A percentile compares a stretch with the other conserved stretches of the same genome.
phyloP scores from a whole-genome alignment of 495 filamentous ascomycete species.

The Cryomyces antarcticus region DNA sequence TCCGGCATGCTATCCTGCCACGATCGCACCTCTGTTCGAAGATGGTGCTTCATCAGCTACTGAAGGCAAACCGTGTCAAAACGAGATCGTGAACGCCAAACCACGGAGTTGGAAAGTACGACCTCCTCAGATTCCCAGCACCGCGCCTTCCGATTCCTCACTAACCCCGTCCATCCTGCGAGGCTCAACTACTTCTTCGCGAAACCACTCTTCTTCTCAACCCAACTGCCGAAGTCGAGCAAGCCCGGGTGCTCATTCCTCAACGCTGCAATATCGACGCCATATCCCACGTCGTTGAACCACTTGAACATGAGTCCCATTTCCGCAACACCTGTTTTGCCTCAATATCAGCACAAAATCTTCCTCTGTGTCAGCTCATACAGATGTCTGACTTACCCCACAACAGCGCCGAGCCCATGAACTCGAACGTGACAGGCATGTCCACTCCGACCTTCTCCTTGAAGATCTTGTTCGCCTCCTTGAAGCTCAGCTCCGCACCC shows the following conservation, averaged over 20 bases:
- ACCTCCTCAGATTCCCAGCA: too few relatives aligned
- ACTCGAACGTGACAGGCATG: conserved; percentile 18
- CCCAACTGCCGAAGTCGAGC: conserved; percentile 38
- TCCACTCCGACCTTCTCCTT: conserved; percentile 17
- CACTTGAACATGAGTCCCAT: conserved; percentile 20
- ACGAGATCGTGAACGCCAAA: too few relatives aligned
- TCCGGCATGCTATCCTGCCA: too few relatives aligned
- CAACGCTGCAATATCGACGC: conserved; percentile 33
- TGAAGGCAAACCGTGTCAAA: too few relatives aligned
- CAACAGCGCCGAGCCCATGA: conserved; percentile 17
- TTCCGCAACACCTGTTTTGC: not conserved
- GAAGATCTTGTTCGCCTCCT: conserved; percentile 29
- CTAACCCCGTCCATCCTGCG: too few relatives aligned
- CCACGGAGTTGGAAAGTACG: too few relatives aligned
- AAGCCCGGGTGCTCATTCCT: conserved; percentile 29
- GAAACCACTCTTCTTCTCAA: conserved; percentile 32
- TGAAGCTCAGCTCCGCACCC: conserved; percentile 36
- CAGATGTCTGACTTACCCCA: conserved; percentile 14
- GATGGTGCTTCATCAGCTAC: too few relatives aligned
- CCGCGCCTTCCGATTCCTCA: too few relatives aligned
- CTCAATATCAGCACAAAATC: not conserved
- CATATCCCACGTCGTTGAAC: conserved; percentile 41
- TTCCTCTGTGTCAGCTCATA: conserved; percentile 42
- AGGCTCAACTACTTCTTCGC: not conserved
- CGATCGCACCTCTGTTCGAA: too few relatives aligned